Evolutionary conservation across 306 rosid genomes (phyloP).

Genomic region (Sophora flavescens): DNA sequence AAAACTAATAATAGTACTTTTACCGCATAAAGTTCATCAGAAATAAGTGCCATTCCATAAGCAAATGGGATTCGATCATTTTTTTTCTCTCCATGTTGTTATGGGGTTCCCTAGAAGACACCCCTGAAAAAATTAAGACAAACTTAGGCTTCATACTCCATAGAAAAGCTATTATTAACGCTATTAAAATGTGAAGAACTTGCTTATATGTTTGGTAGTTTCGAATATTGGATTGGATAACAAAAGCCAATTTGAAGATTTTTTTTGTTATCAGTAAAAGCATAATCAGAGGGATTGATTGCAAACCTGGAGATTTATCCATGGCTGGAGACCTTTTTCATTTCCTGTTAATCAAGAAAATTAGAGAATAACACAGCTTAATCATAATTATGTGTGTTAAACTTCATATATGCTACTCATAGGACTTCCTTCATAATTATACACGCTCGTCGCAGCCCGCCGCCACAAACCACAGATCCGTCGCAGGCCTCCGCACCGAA

Average conservation of each 20-base stretch:
- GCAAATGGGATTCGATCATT: conserved; percentile 49
- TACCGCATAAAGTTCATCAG: conserved; percentile 70
- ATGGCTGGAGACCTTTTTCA: conserved; percentile 52
- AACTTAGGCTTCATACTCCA: conserved; percentile 10
- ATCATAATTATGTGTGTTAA: background rate
- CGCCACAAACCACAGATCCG: too few species aligned
- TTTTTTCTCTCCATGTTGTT: background rate
- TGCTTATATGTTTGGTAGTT: background rate
- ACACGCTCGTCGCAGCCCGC: too few species aligned
- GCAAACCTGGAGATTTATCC: conserved; percentile 67
- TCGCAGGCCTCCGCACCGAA: too few species aligned
- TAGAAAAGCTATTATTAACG: too few species aligned
- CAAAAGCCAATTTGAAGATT: too few species aligned
- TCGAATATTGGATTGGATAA: background rate
- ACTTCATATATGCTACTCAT: background rate
- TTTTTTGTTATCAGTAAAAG: too few species aligned
- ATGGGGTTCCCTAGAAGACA: conserved; percentile 62
- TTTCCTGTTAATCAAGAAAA: conserved; percentile 52
- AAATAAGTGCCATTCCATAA: conserved; percentile 73
- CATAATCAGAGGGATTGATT: background rate
- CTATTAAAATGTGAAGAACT: too few species aligned
- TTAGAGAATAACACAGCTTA: conserved; percentile 15
- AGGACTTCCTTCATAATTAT: too few species aligned
- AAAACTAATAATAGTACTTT: background rate
- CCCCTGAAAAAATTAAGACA: conserved; percentile 57